A percentile compares a stretch with the other conserved stretches of the same genome.
These are phyloP conservation scores for Dujonia santamariae DNA, from an alignment of 1,139 yeast species.

Conservation along the genomic window DNA sequence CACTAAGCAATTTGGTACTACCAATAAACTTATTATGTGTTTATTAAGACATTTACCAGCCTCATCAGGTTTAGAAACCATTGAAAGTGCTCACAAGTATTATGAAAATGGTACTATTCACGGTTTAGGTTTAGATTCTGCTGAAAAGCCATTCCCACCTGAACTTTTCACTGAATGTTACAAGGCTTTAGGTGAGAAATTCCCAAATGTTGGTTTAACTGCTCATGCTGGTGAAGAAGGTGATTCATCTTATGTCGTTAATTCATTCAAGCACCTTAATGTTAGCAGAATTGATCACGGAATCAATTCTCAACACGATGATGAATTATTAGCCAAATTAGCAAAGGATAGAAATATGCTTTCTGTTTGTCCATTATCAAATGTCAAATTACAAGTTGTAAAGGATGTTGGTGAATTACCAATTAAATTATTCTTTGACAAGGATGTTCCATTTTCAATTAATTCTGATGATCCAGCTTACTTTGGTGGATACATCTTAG, in stretches of 20 bases:
- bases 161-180: conserved; percentile 62
- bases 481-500: conserved; percentile 78
- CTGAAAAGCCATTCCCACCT: conserved; percentile 77
- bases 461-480: conserved; percentile 88
- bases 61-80: conserved; percentile 51
- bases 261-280: conserved; percentile 54
- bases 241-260: conserved; percentile 58
- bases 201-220: conserved; percentile 57
- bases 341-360: conserved; percentile 54
- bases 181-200: conserved; percentile 37
- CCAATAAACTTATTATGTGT: conserved; percentile 76
- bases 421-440: conserved; percentile 53
- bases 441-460: conserved; percentile 66
- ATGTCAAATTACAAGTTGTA: conserved; percentile 72
- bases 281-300: conserved; percentile 81
- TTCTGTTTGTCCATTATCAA: conserved; percentile 74
- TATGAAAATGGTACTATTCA: conserved; percentile 56
- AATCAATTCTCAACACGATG: conserved; percentile 56
- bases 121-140: conserved; percentile 75
- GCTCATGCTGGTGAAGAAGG: conserved; percentile 93
- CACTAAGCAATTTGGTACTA: conserved; percentile 50
- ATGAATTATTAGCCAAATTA: conserved; percentile 50
- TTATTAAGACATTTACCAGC: conserved; percentile 70
- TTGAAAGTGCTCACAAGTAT: conserved; percentile 48
- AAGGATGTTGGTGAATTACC: conserved; percentile 65